Percentiles rank a stretch among this genome's conserved stretches.
These are phyloP conservation scores for Laetiporus sulphureus DNA, from an alignment of 1,284 basidiomycete genomes.

Conservation along the genomic window DNA sequence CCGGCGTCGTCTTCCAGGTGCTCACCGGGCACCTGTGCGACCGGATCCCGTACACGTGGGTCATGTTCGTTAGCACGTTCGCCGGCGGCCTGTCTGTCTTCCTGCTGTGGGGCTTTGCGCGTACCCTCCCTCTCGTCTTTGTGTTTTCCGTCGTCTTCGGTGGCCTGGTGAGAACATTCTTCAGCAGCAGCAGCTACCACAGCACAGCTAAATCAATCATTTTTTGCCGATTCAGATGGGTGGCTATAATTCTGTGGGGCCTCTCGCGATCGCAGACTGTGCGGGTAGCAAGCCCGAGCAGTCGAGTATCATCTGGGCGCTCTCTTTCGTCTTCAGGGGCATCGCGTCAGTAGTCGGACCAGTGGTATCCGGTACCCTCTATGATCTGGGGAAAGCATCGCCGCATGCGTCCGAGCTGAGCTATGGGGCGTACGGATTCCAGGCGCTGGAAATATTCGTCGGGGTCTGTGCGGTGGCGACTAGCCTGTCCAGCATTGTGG, in stretches of 20 bases:
- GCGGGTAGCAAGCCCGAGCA: constrained; percentile 19
- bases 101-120: constrained; percentile 23
- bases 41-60: constrained; percentile 20
- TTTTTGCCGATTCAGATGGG: too few species aligned
- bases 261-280: constrained; percentile 19
- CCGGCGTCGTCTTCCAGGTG: constrained; percentile 20
- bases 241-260: constrained; percentile 20
- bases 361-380: constrained; percentile 19
- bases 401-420: neutral
- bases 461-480: constrained; percentile 19
- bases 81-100: constrained; percentile 20
- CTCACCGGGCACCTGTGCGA: constrained; percentile 20
- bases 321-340: constrained; percentile 18
- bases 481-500: constrained; percentile 14
- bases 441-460: constrained; percentile 23
- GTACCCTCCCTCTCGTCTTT: constrained; percentile 17
- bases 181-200: neutral
- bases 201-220: neutral
- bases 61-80: constrained; percentile 18
- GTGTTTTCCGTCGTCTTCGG: constrained; percentile 21
- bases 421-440: constrained; percentile 19
- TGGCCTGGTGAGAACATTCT: constrained; percentile 14
- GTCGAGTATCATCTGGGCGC: constrained; percentile 18
- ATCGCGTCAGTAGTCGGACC: constrained; percentile 20
- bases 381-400: constrained; percentile 14